Evolutionary conservation across 805 yeast species (phyloP).

Genomic region (Saccharomycopsis oosterbeekiorum): DNA sequence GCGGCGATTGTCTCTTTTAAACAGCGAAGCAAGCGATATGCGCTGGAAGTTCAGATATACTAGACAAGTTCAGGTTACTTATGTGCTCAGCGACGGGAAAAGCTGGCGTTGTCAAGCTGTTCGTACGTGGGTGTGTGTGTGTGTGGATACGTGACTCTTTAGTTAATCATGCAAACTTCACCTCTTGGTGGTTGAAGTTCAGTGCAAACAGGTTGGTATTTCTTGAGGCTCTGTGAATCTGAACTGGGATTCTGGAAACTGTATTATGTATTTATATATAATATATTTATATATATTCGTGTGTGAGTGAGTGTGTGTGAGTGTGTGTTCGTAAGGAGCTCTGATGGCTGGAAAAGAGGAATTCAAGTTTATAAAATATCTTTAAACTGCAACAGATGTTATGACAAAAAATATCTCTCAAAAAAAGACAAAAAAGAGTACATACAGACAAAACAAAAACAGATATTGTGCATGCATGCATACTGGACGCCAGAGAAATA

Average conservation of each 20-base stretch:
- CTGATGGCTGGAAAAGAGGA: not conserved
- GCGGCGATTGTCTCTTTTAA: too few species aligned
- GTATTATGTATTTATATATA: too few species aligned
- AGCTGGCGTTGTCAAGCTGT: too few species aligned
- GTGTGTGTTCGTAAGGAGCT: not conserved
- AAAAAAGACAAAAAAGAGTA: not conserved
- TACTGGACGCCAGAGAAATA: not conserved
- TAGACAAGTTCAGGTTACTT: too few species aligned
- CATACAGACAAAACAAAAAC: not conserved
- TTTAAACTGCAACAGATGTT: not conserved
- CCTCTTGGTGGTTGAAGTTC: too few species aligned
- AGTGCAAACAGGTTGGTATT: not conserved
- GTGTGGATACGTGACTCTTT: not conserved
- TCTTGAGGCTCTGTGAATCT: not conserved
- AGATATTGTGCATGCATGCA: not conserved
- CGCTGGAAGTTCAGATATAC: too few species aligned
- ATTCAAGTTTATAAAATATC: not conserved
- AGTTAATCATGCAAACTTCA: not conserved
- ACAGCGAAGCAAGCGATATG: too few species aligned
- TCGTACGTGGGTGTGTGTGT: too few species aligned
- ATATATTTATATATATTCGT: too few species aligned
- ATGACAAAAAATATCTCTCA: not conserved
- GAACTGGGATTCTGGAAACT: not conserved
- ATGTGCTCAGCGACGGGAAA: too few species aligned
- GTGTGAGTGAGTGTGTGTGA: too few species aligned